A percentile compares a stretch with the other conserved stretches of the same genome.
phyloP scores from a whole-genome alignment of 1,139 yeast genomes.

The Nakaseomyces delphensis region DNA sequence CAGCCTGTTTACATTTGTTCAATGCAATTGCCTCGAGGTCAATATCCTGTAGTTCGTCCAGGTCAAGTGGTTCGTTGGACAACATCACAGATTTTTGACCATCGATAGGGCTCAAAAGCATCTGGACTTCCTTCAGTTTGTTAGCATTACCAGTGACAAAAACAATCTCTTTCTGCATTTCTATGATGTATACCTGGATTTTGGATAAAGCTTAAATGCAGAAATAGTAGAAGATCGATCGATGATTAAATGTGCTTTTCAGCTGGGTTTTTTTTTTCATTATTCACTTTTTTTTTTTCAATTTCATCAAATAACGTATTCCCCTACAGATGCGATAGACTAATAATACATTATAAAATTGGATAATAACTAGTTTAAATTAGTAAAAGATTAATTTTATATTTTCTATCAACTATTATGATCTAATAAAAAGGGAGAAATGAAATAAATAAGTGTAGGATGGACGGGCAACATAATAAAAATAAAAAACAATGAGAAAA shows the following conservation, averaged over 20 bases:
- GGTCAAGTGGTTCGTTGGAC: conserved; percentile 57
- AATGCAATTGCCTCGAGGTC: conserved; percentile 65
- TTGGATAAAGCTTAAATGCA: too few species aligned
- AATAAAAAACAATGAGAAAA: not conserved
- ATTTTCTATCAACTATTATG: conserved; percentile 3
- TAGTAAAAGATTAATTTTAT: not conserved
- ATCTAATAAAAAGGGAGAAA: not conserved
- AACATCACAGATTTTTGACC: conserved; percentile 39
- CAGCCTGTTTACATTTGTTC: conserved; percentile 76
- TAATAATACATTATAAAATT: not conserved
- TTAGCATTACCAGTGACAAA: conserved; percentile 86
- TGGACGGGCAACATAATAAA: not conserved
- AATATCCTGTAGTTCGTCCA: conserved; percentile 87
- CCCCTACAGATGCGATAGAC: too few species aligned
- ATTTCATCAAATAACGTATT: too few species aligned
- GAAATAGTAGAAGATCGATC: too few species aligned
- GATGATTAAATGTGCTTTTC: too few species aligned
- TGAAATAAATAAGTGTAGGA: conserved; percentile 1
- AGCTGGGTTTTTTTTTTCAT: too few species aligned
- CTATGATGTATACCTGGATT: too few species aligned
- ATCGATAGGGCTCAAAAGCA: conserved; percentile 44
- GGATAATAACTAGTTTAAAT: too few species aligned
- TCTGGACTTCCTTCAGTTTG: conserved; percentile 75
- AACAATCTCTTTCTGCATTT: conserved; percentile 14
- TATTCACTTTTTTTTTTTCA: too few species aligned